Percentiles rank a stretch among this genome's conserved stretches.
Conservation (phyloP, 2,329 filamentous ascomycete genomes). For the Aspergillus neoniger region DNA sequence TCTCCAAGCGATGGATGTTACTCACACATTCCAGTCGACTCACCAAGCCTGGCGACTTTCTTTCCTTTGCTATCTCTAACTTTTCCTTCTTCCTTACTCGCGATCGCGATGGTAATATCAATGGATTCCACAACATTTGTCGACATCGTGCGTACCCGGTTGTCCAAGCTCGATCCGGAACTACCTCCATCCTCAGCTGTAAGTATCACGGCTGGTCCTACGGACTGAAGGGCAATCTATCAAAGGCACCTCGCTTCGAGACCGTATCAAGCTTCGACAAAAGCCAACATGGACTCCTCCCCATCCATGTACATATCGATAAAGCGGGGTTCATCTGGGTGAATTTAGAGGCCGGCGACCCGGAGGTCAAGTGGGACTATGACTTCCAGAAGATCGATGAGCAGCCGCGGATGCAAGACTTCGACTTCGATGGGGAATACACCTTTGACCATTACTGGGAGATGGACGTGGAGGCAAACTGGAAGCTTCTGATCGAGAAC, state of each 20-base stretch:
- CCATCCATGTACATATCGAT: conserved; percentile 25
- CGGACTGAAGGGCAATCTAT: conserved; percentile 25
- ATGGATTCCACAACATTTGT: conserved; percentile 29
- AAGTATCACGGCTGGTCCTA: conserved; percentile 33
- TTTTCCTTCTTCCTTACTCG: conserved; percentile 14
- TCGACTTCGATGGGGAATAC: conserved; percentile 26
- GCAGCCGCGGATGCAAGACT: conserved; percentile 25
- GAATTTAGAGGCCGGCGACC: conserved; percentile 24
- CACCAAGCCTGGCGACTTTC: conserved; percentile 25
- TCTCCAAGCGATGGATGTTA: conserved; percentile 29
- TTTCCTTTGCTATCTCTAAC: conserved; percentile 12
- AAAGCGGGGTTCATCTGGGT: conserved; percentile 28
- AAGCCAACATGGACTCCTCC: conserved; percentile 20
- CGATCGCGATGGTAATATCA: conserved; percentile 13
- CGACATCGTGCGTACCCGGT: conserved; percentile 27
- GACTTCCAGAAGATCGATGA: conserved; percentile 23
- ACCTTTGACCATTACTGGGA: conserved; percentile 29
- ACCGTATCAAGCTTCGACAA: conserved; percentile 23
- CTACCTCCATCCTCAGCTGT: conserved; percentile 22
- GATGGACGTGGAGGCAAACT: conserved; percentile 28
- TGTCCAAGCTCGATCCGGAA: conserved; percentile 19
- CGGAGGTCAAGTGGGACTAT: conserved; percentile 24
- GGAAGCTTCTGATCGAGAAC: conserved; percentile 28
- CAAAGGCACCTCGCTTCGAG: conserved; percentile 29
- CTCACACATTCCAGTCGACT: conserved; percentile 26